These are phyloP conservation scores for Lipomyces kockii DNA, from an alignment of 805 yeast genomes.

Conservation along the genomic window DNA sequence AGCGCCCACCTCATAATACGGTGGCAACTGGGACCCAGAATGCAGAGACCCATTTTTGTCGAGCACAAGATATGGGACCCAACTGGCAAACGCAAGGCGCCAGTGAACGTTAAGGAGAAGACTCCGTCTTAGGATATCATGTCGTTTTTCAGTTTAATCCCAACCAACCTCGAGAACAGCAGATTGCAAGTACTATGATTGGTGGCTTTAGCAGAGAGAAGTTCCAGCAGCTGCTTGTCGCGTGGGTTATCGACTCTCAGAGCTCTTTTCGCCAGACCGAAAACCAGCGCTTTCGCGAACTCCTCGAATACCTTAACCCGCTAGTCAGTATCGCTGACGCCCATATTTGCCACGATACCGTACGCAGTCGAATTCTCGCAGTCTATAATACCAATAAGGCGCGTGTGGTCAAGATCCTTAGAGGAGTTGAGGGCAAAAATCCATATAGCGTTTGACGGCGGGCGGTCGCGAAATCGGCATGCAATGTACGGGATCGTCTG, in stretches of 20 bases:
- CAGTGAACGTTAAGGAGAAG: neutral
- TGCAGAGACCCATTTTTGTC: neutral
- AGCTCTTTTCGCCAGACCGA: neutral
- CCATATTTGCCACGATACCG: conserved; percentile 8
- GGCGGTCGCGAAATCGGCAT: conserved; percentile 5
- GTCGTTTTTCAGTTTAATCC: neutral
- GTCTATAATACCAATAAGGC: conserved; percentile 5
- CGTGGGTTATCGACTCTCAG: conserved; percentile 8
- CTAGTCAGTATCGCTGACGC: conserved; percentile 1
- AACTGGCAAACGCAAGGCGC: conserved; percentile 5
- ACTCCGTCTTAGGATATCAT: neutral
- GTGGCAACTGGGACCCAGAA: conserved; percentile 1
- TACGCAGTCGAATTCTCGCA: conserved; percentile 1
- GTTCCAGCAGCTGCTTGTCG: conserved; percentile 4
- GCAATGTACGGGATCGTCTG: conserved; percentile 7
- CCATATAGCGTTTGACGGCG: conserved; percentile 6
- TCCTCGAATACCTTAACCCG: conserved; percentile 5
- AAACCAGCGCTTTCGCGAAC: conserved; percentile 6
- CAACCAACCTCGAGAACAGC: neutral
- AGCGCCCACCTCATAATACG: conserved; percentile 5
- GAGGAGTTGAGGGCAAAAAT: conserved; percentile 4
- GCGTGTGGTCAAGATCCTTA: conserved; percentile 2
- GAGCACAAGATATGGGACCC: conserved; percentile 2
- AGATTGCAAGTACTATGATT: conserved; percentile 4
- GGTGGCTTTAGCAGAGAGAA: conserved; percentile 9